Base-by-base conservation (phyloP, 176 grass and related monocot genomes). In the Oryza coarctata region DNA sequence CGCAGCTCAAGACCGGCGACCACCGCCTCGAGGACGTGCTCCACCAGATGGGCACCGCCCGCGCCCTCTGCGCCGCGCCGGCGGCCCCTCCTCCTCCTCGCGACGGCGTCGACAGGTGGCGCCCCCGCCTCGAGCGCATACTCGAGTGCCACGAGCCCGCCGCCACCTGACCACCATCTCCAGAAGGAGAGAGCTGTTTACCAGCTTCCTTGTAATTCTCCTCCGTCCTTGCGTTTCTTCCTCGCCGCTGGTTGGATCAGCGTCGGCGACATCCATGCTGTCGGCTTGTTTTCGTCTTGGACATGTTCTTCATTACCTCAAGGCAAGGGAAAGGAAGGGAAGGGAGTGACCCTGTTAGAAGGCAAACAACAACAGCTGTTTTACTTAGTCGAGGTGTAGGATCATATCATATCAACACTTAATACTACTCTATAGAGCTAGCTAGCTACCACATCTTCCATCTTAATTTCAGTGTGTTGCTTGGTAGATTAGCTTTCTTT, bases 1-100 rank as follows among this genome's bases (percentile, higher is more conserved):
- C 86, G 66, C 86, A 89, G 80, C 86, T 94, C 85, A 94, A 92
- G 72, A 80, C 35, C 79, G 92, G 92, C 81, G 89, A 94, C 18
- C 82, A 78, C 47, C 84, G 90, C 52, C 83, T 94, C 68, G 60
- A 92, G 76, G 89, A 94, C 82, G 89, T 92, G 22, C 85, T 94
- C 63, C 75, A 82, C 27, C 82, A 92, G 80, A 62, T 94, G 86
- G 61, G 34, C 4, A 44, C 36, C 40, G 83, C 20, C 47, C 72
- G 72, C 41, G 72, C 22, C 3, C 17, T 1, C 25, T 52, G 27
- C 49, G 34, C 50, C 28, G 31, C 38, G 22, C 2, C 39, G 5
- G 12, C 49, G 0, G 32, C 32, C 32, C 49, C 49, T 50, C 45
- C 15, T 18, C 45, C 45, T 22, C 49, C 18, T 6, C 49, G 49